Evolutionary conservation across 768 basidiomycete species (phyloP), one percentile per base, ranked within the genome.

Genomic region (Tylopilus sp.): DNA sequence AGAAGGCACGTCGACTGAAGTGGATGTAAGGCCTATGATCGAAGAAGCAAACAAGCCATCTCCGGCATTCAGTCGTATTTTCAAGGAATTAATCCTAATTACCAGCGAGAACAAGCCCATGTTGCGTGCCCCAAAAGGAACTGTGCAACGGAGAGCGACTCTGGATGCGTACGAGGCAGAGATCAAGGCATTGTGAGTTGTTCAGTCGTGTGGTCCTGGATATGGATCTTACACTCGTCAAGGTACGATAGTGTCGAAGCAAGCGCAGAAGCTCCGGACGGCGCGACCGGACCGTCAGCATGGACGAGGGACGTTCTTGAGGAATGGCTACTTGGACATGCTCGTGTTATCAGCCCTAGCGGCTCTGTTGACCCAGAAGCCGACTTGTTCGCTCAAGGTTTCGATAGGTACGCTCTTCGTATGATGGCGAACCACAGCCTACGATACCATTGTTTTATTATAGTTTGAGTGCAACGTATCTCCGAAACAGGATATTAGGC

Each of bases 51-150:
- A 78, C 54, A 56, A 50, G 17, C 53, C 53, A 0, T 67, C 75
- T 0, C 77, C 76, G 0, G 60, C 71, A 0, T 76, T 73, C 45
- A 73, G 72, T 33, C 63, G 72, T 5, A 69, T 78, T 8, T 78
- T 75, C 69, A 78, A 76, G 61, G 76, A 82, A 59, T 76, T 81
- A 78, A 79, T 82, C 43, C 36, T 81, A 17, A 60, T 81, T 16
- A 63, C 76, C 0, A 56, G 62, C 0, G 42, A 65, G 21, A 64
- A 61, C 1, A 76, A 76, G 51, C 79, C 79, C 0, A 60, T 82
- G 25, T 55, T 64, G 6, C 69, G 74, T 38, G 65, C 78, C 1
- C 67, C 63, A 1, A 71, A 71, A 40, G 70, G 65, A 4, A 70
- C 59, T 4, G 54, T 64, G 6, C 58, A 53, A 36, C 50, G 55